Percentiles rank a stretch among this genome's conserved stretches.
Conservation (phyloP, 768 basidiomycete species). For the Tremella yokohamensis region DNA sequence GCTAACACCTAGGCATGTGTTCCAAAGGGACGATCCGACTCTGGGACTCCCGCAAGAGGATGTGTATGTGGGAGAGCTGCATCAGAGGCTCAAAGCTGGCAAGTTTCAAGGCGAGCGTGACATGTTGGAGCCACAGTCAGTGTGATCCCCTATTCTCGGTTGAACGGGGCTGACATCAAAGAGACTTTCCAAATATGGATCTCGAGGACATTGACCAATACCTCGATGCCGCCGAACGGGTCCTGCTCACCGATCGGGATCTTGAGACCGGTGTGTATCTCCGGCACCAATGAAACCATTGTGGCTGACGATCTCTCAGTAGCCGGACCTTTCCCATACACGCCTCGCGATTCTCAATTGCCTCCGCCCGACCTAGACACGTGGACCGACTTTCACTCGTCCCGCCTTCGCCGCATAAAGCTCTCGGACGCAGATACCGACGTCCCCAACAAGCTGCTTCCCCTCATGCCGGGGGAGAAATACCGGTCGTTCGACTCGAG, state of each 20-base stretch:
- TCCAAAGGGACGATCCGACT: slow-evolving; percentile 58
- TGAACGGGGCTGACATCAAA: slow-evolving; percentile 8
- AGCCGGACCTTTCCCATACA: slow-evolving; percentile 15
- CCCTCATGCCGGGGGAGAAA: slow-evolving; percentile 59
- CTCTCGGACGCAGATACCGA: background rate
- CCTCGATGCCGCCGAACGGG: slow-evolving; percentile 21
- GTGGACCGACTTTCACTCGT: slow-evolving; percentile 18
- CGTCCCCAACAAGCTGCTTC: slow-evolving; percentile 18
- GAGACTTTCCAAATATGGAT: slow-evolving; percentile 30
- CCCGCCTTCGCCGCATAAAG: slow-evolving; percentile 1
- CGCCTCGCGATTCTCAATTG: background rate
- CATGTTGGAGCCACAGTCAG: slow-evolving; percentile 25
- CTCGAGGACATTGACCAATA: slow-evolving; percentile 36
- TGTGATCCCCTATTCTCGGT: background rate
- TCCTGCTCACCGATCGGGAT: slow-evolving; percentile 28
- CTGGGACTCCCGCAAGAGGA: slow-evolving; percentile 59
- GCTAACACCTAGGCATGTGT: slow-evolving; percentile 47
- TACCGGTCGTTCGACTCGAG: slow-evolving; percentile 65
- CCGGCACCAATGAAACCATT: background rate
- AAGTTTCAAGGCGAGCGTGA: background rate
- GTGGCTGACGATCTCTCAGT: slow-evolving; percentile 1
- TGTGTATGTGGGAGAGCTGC: slow-evolving; percentile 50
- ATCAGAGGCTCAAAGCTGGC: slow-evolving; percentile 28
- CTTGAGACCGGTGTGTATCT: slow-evolving; percentile 15
- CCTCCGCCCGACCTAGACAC: slow-evolving; percentile 9